A percentile compares a stretch with the other conserved stretches of the same genome.
Evolutionary conservation across 202 grass and related monocot genomes (phyloP).

Genomic region (Zizania palustris): DNA sequence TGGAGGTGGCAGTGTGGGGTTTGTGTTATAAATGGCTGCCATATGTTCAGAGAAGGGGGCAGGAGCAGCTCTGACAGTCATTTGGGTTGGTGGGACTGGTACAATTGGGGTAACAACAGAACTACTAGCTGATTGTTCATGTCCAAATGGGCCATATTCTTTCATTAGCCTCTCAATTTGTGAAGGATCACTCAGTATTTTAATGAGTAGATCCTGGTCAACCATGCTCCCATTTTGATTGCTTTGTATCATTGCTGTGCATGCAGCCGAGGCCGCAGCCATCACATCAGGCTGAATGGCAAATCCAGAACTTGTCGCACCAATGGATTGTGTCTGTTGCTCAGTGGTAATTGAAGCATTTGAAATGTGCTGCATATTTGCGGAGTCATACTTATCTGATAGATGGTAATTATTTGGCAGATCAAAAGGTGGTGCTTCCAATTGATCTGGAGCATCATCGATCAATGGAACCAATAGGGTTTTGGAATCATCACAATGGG

Average conservation of each 20-base stretch:
- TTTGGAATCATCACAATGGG: conserved; percentile 61
- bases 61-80: conserved; percentile 20
- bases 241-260: conserved; percentile 85
- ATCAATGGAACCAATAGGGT: conserved; percentile 69
- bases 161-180: conserved; percentile 74
- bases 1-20: conserved; percentile 32
- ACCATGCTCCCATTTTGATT: conserved; percentile 75
- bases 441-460: conserved; percentile 72
- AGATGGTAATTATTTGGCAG: conserved; percentile 42
- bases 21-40: conserved; percentile 39
- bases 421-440: conserved; percentile 41
- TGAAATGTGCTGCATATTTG: conserved; percentile 20
- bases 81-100: conserved; percentile 40
- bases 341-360: conserved; percentile 13
- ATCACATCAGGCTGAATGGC: conserved; percentile 58
- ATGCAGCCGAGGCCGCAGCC: conserved; percentile 84
- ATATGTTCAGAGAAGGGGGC: conserved; percentile 36
- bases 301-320: conserved; percentile 17
- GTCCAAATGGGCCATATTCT: conserved; percentile 57
- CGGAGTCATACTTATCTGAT: conserved; percentile 35
- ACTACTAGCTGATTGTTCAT: conserved; percentile 51
- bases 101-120: conserved; percentile 44
- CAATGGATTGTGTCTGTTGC: conserved; percentile 34
- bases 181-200: conserved; percentile 86
- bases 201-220: conserved; percentile 77